Evolutionary conservation across 2,329 filamentous ascomycete species (phyloP).

Genomic region (Emydomyces testavorans): DNA sequence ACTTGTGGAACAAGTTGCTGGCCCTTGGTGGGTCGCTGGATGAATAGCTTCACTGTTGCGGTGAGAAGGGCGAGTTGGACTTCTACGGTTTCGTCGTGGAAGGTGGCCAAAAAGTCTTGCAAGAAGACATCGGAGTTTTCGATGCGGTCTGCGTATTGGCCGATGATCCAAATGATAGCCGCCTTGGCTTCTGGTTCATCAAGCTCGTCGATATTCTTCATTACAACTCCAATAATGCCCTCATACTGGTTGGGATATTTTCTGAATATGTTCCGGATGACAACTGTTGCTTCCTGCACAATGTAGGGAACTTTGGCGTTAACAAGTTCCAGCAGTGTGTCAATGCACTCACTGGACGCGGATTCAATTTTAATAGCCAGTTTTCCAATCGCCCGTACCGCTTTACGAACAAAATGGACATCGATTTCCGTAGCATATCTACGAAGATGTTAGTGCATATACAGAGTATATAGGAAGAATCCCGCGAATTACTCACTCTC

Average conservation of each 20-base stretch:
- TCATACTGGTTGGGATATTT: slow-evolving; percentile 99
- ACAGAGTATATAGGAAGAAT: background rate
- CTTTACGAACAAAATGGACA: slow-evolving; percentile 96
- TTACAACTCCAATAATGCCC: slow-evolving; percentile 88
- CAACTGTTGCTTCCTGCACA: slow-evolving; percentile 95
- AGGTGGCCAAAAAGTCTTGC: slow-evolving; percentile 89
- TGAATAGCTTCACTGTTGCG: slow-evolving; percentile 94
- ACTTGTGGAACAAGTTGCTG: slow-evolving; percentile 89
- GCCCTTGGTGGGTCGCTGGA: slow-evolving; percentile 88
- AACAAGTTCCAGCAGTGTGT: slow-evolving; percentile 80
- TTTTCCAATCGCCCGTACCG: slow-evolving; percentile 93
- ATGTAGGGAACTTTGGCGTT: slow-evolving; percentile 98
- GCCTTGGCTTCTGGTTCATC: slow-evolving; percentile 97
- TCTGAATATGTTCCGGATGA: slow-evolving; percentile 97
- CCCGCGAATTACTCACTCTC: slow-evolving; percentile 51
- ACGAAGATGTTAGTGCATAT: slow-evolving; percentile 2
- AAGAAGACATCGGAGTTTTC: slow-evolving; percentile 90
- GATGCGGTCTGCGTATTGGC: slow-evolving; percentile 92
- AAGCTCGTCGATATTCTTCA: slow-evolving; percentile 88
- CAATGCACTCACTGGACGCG: slow-evolving; percentile 80
- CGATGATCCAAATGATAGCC: slow-evolving; percentile 98
- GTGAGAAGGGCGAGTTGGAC: slow-evolving; percentile 91
- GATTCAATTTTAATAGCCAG: slow-evolving; percentile 98
- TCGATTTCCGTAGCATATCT: slow-evolving; percentile 91
- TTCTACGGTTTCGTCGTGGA: slow-evolving; percentile 87